Conservation (phyloP, 192 early-diverging fungal genomes). For the Piromyces finnis region DNA sequence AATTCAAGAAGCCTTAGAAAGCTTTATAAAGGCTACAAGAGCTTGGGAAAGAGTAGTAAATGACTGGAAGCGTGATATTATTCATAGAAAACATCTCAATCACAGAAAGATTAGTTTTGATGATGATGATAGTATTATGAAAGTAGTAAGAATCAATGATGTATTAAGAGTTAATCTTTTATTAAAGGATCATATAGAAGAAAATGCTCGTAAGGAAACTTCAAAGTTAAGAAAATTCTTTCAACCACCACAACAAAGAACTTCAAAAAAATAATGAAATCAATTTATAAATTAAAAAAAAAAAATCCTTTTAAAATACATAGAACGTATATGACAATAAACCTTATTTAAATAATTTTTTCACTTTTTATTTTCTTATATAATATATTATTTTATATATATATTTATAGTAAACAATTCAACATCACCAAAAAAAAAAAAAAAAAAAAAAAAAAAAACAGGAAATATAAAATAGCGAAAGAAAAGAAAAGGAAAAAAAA, state of each 20-base stretch:
- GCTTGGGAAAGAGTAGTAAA: not conserved
- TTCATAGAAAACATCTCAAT: not conserved
- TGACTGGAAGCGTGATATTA: not conserved
- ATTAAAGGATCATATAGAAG: not conserved
- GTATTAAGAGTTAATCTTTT: not conserved
- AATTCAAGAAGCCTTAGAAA: not conserved
- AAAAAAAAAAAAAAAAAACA: too few species aligned
- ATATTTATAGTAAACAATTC: too few species aligned
- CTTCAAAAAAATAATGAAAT: too few species aligned
- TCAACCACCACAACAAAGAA: not conserved
- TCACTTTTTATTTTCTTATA: too few species aligned
- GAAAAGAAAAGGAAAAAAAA: too few species aligned
- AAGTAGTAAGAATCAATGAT: not conserved
- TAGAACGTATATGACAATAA: not conserved
- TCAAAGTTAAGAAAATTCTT: not conserved
- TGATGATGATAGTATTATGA: not conserved
- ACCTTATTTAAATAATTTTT: too few species aligned
- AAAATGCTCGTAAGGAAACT: not conserved
- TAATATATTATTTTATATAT: too few species aligned
- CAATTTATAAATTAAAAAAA: too few species aligned
- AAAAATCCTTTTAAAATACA: too few species aligned
- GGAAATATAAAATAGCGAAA: too few species aligned
- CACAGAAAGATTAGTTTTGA: not conserved
- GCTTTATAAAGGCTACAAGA: not conserved
- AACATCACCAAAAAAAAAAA: too few species aligned